Evolutionary conservation across 768 basidiomycete species (phyloP), one percentile per base, ranked within the genome.

Genomic region (Kwoniella europaea): DNA sequence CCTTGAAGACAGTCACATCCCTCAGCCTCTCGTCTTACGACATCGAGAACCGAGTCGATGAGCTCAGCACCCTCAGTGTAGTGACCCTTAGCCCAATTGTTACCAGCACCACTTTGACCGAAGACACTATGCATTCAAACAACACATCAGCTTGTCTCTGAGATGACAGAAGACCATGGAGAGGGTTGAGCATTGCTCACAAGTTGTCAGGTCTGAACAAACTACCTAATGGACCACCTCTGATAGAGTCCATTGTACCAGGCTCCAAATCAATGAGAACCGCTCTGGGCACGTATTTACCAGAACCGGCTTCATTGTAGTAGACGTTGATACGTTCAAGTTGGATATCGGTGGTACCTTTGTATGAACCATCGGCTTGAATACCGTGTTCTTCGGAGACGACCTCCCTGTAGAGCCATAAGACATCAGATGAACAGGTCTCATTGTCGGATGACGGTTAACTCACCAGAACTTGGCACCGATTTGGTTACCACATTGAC

Each of bases 401-500:
- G 84, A 94, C 93, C 86, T 97, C 94, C 94, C 94, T 95, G 89
- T 93, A 92, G 85, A 92, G 92, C 86, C 61, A 67, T 72, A 69
- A 16, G 65, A 56, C 46, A 67, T 35, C 35, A 35, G 35, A 35
- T 35, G 35, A 35, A 35, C 42, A 54, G 57, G 7, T 24, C 2
- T 7, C 50, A 1, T 42, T 41, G 59, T 13, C 13, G 41, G 63
- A 29, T 64, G 56, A n/a, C 35, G 22, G 65, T 66, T 5, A 29
- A 74, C 80, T 75, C 69, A 83, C 84, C 85, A 85, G 84, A 85
- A 85, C 75, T 85, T 85, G 77, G 82, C 79, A 79, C 95, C 95
- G 85, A 97, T 96, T 88, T 98, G 95, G 92, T 98, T 98, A 88
- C 96, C 96, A 85, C 96, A 98, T 93, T 91, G 96, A 87, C 96